These are phyloP conservation scores for Phlegmacium glaucopus DNA, from an alignment of 768 basidiomycete species.

Conservation along the genomic window DNA sequence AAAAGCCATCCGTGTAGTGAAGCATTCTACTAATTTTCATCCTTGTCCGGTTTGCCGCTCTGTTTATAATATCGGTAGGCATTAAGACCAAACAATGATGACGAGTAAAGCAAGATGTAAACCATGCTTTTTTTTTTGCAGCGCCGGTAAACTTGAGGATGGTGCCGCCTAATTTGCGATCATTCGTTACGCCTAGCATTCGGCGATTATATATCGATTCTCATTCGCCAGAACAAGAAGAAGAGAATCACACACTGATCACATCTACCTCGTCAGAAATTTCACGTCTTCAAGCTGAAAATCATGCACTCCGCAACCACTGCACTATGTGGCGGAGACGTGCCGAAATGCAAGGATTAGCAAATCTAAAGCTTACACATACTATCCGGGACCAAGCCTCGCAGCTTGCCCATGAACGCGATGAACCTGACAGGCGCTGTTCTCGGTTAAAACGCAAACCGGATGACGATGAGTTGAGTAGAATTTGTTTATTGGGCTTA, in stretches of 20 bases:
- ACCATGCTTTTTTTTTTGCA: too few relatives aligned
- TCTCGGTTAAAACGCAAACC: constrained; percentile 26
- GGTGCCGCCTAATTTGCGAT: constrained; percentile 60
- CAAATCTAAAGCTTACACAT: constrained; percentile 40
- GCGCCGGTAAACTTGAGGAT: too few relatives aligned
- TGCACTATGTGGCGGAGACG: constrained; percentile 46
- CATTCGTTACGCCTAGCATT: constrained; percentile 53
- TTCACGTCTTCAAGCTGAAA: constrained; percentile 40
- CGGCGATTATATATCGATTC: constrained; percentile 52
- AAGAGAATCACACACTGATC: constrained; percentile 5
- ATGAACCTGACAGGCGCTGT: constrained; percentile 28
- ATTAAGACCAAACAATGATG: too few relatives aligned
- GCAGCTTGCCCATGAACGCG: constrained; percentile 35
- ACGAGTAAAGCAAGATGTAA: too few relatives aligned
- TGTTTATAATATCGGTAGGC: too few relatives aligned
- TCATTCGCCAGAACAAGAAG: constrained; percentile 14
- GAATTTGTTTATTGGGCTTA: background rate
- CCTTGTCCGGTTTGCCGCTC: constrained; percentile 6
- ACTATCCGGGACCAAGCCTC: constrained; percentile 38
- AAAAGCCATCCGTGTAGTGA: constrained; percentile 45
- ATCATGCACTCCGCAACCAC: constrained; percentile 36
- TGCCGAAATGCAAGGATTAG: constrained; percentile 47
- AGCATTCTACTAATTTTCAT: constrained; percentile 43
- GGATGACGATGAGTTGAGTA: constrained; percentile 20
- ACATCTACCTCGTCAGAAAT: constrained; percentile 26